Evolutionary conservation across 257 asterid species (phyloP).

Genomic region (Paulownia fortunei): DNA sequence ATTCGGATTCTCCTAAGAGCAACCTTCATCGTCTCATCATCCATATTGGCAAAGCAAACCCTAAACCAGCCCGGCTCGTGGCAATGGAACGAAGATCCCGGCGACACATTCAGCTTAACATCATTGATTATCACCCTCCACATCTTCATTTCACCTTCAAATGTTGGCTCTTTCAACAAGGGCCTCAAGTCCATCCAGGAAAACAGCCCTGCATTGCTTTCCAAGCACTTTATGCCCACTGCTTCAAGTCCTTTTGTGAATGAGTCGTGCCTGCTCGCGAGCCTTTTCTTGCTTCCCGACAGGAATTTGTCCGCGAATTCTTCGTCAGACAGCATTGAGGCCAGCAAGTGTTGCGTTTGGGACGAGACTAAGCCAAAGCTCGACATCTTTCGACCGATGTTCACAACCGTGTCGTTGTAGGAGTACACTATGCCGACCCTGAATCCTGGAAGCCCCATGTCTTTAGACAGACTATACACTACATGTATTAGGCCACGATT

Average conservation of each 20-base stretch:
- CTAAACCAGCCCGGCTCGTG: conserved; percentile 88
- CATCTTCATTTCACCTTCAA: conserved; percentile 61
- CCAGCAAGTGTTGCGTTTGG: conserved; percentile 71
- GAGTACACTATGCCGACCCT: conserved; percentile 86
- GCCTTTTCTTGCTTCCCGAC: conserved; percentile 37
- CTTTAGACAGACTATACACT: conserved; percentile 76
- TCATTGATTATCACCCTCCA: conserved; percentile 63
- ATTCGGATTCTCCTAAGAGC: conserved; percentile 60
- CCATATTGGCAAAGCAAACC: conserved; percentile 88
- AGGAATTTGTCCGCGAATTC: conserved; percentile 51
- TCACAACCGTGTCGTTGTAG: conserved; percentile 63
- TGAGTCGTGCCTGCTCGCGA: conserved; percentile 44
- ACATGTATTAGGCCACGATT: conserved; percentile 56
- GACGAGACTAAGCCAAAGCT: conserved; percentile 82
- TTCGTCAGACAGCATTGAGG: conserved; percentile 65
- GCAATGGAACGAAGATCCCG: conserved; percentile 75
- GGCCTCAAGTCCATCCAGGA: conserved; percentile 85
- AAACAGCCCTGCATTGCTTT: conserved; percentile 73
- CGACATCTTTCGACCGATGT: conserved; percentile 64
- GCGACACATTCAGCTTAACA: conserved; percentile 79
- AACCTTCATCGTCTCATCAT: conserved; percentile 50
- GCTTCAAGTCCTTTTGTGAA: conserved; percentile 48
- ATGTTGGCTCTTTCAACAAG: conserved; percentile 46
- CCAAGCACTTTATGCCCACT: conserved; percentile 60
- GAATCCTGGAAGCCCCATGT: conserved; percentile 85